A percentile compares a stretch with the other conserved stretches of the same genome.
phyloP scores from a whole-genome alignment of 495 filamentous ascomycete genomes.

The Pseudomonodictys pantanalensis region DNA sequence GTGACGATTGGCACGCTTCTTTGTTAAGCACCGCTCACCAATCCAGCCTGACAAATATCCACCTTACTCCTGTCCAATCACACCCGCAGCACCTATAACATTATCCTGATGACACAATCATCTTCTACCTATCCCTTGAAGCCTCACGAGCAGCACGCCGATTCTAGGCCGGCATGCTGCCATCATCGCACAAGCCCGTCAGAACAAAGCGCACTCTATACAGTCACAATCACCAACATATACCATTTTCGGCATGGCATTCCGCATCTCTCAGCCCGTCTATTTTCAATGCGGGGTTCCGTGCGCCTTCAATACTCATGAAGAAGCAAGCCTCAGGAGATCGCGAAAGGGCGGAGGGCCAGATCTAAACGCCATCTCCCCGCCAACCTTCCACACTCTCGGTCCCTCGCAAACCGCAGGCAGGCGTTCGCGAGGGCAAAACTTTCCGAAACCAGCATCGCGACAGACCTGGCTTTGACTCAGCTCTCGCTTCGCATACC shows the following conservation, averaged over 20 bases:
- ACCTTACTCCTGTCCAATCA: not conserved
- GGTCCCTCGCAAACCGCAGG: not conserved
- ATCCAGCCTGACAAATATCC: constrained; percentile 10
- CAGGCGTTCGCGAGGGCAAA: not conserved
- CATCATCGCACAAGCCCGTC: too few relatives aligned
- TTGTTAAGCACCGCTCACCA: not conserved
- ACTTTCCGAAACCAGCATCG: not conserved
- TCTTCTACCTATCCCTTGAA: not conserved
- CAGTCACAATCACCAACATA: not conserved
- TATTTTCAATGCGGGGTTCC: not conserved
- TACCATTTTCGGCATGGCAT: not conserved
- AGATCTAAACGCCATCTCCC: constrained; percentile 7
- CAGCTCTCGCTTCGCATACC: not conserved
- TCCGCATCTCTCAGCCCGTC: not conserved
- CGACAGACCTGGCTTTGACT: not conserved
- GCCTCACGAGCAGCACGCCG: not conserved
- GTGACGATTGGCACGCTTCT: not conserved
- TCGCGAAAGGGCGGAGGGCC: constrained; percentile 2
- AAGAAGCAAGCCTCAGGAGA: not conserved
- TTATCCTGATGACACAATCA: constrained; percentile 2
- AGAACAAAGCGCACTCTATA: too few relatives aligned
- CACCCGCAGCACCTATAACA: not conserved
- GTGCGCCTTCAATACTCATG: not conserved
- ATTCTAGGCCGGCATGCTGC: not conserved
- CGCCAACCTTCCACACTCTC: not conserved